Base-by-base conservation (phyloP, 208 protist genomes). In the Leptomonas seymouri region DNA sequence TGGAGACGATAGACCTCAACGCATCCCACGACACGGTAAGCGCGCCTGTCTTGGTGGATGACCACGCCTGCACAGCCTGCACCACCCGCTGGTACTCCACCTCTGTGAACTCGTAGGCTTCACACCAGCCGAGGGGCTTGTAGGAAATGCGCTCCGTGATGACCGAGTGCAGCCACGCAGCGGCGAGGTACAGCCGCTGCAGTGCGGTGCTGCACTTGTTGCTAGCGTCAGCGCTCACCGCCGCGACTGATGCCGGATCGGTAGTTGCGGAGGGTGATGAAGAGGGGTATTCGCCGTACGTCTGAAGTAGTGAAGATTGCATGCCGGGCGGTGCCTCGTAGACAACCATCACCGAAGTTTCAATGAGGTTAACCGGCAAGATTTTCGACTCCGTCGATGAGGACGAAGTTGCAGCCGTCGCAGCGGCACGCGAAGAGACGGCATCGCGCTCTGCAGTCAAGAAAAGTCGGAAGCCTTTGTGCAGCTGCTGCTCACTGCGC, bases 21-120 rank as follows among this genome's bases (percentile, higher is more conserved):
- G 98, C 98, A 18, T 81, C 65, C 98, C 98, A 99, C 44, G 97
- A 92, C 21, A 99, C 86, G 20, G 75, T 53, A 14, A 87, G 84
- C 36, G 85, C 82, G 36, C 78, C 50, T 4, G 57, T 57, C 70
- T 64, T 23, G 11, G 34, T 31, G 54, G 48, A 49, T 50, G 59
- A 80, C 63, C 98, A 99, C 27, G 85, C 80, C 61, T 98, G 90
- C 27, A 99, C 80, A 9, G 95, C 88, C 34, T 97, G 87, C 15
- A 98, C 54, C 9, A 98, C 94, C 45, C 91, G 94, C 41, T 87
- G 81, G 46, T 98, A 93, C 81, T 99, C 99, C 15, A 91, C 91
- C 44, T 99, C 98, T 61, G 88, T 98, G 85, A 99, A 99, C 83
- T 99, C 98, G 86, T 99, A 99, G 7, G 58, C 59, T 85, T 99